Percentiles rank a stretch among this genome's conserved stretches.
Evolutionary conservation across 2,329 filamentous ascomycete genomes (phyloP).

Genomic region (Colletotrichum spaethianum): DNA sequence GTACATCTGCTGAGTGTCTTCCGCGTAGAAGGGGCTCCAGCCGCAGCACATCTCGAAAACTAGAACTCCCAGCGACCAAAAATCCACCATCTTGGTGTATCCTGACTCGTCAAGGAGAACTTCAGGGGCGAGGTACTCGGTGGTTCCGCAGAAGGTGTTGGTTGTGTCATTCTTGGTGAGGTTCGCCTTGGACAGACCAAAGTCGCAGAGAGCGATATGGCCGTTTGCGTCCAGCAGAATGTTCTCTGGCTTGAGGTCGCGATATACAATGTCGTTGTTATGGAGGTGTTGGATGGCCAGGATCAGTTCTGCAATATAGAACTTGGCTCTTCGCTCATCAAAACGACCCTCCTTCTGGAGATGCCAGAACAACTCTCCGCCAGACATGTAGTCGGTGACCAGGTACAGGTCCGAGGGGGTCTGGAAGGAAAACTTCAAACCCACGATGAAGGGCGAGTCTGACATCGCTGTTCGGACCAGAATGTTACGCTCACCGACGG

Average conservation of each 20-base stretch:
- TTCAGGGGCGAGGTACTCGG: slow-evolving; percentile 96
- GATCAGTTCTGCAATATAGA: slow-evolving; percentile 98
- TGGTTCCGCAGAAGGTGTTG: slow-evolving; percentile 98
- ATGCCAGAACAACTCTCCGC: slow-evolving; percentile 98
- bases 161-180: slow-evolving; percentile 97
- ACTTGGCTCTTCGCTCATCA: slow-evolving; percentile 94
- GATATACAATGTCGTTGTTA: slow-evolving; percentile 97
- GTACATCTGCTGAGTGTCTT: slow-evolving; percentile 99
- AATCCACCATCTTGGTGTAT: slow-evolving; percentile 99
- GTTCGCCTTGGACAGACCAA: slow-evolving; percentile 97
- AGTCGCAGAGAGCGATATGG: slow-evolving; percentile 97
- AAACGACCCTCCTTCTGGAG: slow-evolving; percentile 97
- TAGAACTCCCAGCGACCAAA: slow-evolving; percentile 97
- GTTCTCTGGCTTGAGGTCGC: slow-evolving; percentile 97
- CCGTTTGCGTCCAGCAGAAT: slow-evolving; percentile 97
- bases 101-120: slow-evolving; percentile 96
- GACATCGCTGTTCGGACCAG: slow-evolving; percentile 95
- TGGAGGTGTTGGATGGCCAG: slow-evolving; percentile 95
- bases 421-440: slow-evolving; percentile 98
- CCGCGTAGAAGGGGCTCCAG: slow-evolving; percentile 98
- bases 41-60: slow-evolving; percentile 99
- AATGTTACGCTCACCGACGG: slow-evolving; percentile 96
- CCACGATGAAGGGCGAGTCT: slow-evolving; percentile 97
- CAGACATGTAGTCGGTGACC: slow-evolving; percentile 99
- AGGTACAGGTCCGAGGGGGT: slow-evolving; percentile 96